Percentiles rank a stretch among this genome's conserved stretches.
These are phyloP conservation scores for Lachnellula subtilissima DNA, from an alignment of 2,329 filamentous ascomycete species.

Conservation along the genomic window DNA sequence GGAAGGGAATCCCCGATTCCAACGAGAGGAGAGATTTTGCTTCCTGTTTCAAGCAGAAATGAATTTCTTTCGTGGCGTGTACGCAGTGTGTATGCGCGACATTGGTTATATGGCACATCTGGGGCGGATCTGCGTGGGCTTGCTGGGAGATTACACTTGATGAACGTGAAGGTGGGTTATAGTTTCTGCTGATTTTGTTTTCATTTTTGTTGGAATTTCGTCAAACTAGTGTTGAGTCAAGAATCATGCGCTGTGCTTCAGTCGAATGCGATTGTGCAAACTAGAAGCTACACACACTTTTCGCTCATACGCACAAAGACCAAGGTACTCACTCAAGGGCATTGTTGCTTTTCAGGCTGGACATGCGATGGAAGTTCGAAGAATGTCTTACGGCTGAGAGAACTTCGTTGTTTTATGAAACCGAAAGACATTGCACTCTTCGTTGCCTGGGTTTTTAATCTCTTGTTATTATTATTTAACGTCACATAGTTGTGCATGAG, in stretches of 20 bases:
- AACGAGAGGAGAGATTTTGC: not conserved
- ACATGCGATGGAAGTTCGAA: too few species aligned
- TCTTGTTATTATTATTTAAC: too few species aligned
- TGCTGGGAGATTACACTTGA: not conserved
- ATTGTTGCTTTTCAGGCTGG: not conserved
- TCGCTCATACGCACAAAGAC: not conserved
- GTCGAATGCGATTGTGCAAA: not conserved
- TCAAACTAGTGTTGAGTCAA: not conserved
- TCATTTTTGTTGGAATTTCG: not conserved
- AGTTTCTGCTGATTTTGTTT: not conserved
- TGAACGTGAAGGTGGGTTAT: not conserved
- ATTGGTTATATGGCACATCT: not conserved
- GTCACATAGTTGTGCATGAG: too few species aligned
- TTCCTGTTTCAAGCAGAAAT: not conserved
- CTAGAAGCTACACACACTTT: not conserved
- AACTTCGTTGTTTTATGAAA: too few species aligned
- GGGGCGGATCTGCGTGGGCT: not conserved
- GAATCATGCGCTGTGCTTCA: not conserved
- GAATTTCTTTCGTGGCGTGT: not conserved
- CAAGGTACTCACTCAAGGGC: not conserved
- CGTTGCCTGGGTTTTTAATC: too few species aligned
- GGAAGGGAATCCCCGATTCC: not conserved
- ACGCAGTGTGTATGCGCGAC: not conserved
- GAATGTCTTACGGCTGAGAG: too few species aligned
- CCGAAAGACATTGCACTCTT: too few species aligned